Evolutionary conservation across 768 basidiomycete genomes (phyloP).

Genomic region (Boletus bicolor): DNA sequence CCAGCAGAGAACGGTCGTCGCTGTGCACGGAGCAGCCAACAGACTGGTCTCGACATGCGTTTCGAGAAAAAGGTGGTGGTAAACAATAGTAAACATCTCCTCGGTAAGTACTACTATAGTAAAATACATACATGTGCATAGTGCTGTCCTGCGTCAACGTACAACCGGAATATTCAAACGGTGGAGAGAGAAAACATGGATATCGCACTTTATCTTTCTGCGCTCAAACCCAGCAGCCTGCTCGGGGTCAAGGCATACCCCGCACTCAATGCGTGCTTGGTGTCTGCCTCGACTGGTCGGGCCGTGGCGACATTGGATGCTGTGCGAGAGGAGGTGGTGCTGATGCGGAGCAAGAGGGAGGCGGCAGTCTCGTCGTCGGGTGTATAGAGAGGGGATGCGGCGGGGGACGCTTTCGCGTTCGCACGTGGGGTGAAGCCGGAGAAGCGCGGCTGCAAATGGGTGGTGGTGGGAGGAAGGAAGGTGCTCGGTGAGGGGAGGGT

Average conservation of each 20-base stretch:
- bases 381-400: constrained; percentile 25
- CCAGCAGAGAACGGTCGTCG: background rate
- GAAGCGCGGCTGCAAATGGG: constrained; percentile 22
- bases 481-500: constrained; percentile 37
- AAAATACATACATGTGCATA: constrained; percentile 6
- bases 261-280: background rate
- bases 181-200: no score
- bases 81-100: constrained; percentile 13
- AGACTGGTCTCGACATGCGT: constrained; percentile 10
- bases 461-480: constrained; percentile 4
- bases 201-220: constrained; percentile 6
- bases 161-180: background rate
- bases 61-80: background rate
- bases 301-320: background rate
- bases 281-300: background rate
- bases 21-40: background rate
- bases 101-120: background rate
- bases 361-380: constrained; percentile 72
- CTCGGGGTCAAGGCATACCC: constrained; percentile 27
- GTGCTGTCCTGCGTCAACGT: background rate
- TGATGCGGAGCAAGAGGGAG: constrained; percentile 63
- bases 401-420: constrained; percentile 20
- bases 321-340: constrained; percentile 28
- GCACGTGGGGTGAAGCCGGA: constrained; percentile 21
- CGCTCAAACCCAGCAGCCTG: constrained; percentile 21